These are phyloP conservation scores for Boeremia exigua DNA, from an alignment of 2,329 filamentous ascomycete species.

Conservation along the genomic window DNA sequence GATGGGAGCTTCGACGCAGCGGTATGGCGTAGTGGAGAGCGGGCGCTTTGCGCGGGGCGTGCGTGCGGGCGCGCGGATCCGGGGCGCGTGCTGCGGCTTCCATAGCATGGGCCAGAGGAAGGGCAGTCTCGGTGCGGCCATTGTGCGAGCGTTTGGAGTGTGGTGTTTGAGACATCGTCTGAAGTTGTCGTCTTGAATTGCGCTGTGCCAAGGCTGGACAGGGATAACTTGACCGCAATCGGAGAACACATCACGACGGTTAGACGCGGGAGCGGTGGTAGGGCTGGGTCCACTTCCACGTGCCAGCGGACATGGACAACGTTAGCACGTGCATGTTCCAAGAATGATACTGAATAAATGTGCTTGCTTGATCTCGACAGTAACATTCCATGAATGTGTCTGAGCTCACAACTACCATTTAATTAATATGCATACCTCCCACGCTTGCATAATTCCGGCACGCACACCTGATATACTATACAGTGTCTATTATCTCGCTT, in stretches of 20 bases:
- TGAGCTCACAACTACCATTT: neutral
- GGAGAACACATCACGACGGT: conserved; percentile 17
- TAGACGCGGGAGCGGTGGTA: conserved; percentile 12
- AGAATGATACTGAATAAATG: no score
- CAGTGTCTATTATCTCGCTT: neutral
- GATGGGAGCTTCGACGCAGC: conserved; percentile 36
- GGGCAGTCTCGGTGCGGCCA: conserved; percentile 54
- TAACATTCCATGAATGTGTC: no score
- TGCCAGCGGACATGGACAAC: neutral
- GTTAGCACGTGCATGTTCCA: no score
- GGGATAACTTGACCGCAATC: conserved; percentile 19
- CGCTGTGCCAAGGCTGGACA: conserved; percentile 11
- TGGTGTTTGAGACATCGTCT: neutral
- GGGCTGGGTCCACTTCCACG: conserved; percentile 16
- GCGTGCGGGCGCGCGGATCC: conserved; percentile 30
- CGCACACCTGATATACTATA: neutral
- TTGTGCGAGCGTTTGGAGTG: conserved; percentile 24
- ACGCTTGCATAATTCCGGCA: neutral
- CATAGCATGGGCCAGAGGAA: conserved; percentile 57
- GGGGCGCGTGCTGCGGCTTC: conserved; percentile 35
- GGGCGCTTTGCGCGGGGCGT: conserved; percentile 17
- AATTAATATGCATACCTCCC: neutral
- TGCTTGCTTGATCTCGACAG: no score
- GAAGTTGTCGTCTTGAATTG: conserved; percentile 12
- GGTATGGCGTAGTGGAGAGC: conserved; percentile 32